A percentile compares a stretch with the other conserved stretches of the same genome.
Evolutionary conservation across 2,329 filamentous ascomycete genomes (phyloP).

Genomic region (Lizonia empirigonia): DNA sequence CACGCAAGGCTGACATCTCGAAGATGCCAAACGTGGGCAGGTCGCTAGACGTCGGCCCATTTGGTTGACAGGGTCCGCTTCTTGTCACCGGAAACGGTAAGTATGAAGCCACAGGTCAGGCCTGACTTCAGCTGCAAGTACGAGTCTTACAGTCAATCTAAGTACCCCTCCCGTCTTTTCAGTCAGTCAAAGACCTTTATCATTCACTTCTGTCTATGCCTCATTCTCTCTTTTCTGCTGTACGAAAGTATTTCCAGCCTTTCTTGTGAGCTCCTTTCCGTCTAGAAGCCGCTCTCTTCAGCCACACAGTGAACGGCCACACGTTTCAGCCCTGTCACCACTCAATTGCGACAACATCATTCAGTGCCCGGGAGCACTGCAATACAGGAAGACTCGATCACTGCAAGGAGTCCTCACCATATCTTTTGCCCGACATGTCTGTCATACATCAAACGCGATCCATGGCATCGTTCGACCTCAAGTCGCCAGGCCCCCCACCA

Average conservation of each 20-base stretch:
- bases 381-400: no score
- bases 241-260: no score
- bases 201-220: not conserved
- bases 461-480: conserved; percentile 20
- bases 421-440: conserved; percentile 10
- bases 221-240: not conserved
- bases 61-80: conserved; percentile 16
- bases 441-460: conserved; percentile 22
- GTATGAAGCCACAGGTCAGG: conserved; percentile 32
- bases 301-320: conserved; percentile 14
- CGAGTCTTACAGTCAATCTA: conserved; percentile 18
- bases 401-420: no score
- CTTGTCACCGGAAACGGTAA: conserved; percentile 26
- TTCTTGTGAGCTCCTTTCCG: not conserved
- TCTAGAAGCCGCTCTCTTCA: conserved; percentile 12
- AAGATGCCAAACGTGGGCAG: conserved; percentile 10
- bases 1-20: conserved; percentile 13
- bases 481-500: conserved; percentile 29
- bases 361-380: not conserved
- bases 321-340: conserved; percentile 10
- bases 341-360: not conserved
- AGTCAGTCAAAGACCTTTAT: not conserved
- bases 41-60: conserved; percentile 13
- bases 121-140: conserved; percentile 32
- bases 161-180: conserved; percentile 14